Conservation (phyloP, 2,329 filamentous ascomycete species). For the Parastagonospora nodorum region DNA sequence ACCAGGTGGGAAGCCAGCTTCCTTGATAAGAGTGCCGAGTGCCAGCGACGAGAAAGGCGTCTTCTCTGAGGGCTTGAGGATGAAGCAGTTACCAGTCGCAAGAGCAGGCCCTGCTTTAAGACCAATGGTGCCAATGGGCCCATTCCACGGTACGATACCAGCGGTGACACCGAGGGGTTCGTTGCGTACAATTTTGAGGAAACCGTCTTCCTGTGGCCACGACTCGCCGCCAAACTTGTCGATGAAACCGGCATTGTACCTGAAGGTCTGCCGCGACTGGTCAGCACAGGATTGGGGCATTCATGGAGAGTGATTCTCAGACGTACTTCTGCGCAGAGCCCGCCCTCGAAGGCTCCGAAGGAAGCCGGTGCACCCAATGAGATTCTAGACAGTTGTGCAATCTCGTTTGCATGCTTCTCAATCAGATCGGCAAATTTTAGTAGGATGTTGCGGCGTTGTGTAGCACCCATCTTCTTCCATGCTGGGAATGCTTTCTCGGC, state of each 20-base stretch:
- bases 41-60: conserved; percentile 42
- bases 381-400: conserved; percentile 48
- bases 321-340: conserved; percentile 41
- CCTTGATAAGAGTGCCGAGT: conserved; percentile 41
- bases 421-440: conserved; percentile 41
- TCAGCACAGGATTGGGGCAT: conserved; percentile 2
- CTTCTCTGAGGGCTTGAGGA: conserved; percentile 45
- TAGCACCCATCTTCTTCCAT: conserved; percentile 44
- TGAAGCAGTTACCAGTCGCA: conserved; percentile 44
- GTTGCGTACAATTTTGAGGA: conserved; percentile 50
- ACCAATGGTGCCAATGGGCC: conserved; percentile 45
- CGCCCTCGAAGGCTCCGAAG: conserved; percentile 54
- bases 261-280: conserved; percentile 22
- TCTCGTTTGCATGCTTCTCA: conserved; percentile 25
- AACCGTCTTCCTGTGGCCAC: conserved; percentile 53
- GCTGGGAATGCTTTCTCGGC: conserved; percentile 55
- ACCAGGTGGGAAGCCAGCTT: conserved; percentile 48
- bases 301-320: conserved; percentile 1
- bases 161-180: conserved; percentile 51
- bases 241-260: conserved; percentile 44
- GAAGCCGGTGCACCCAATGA: conserved; percentile 54
- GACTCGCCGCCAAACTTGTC: conserved; percentile 43
- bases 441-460: conserved; percentile 35
- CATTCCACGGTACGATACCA: conserved; percentile 52
- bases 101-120: conserved; percentile 45